phyloP scores from a whole-genome alignment of 2,329 filamentous ascomycete genomes.

The Xylaria arbuscula region DNA sequence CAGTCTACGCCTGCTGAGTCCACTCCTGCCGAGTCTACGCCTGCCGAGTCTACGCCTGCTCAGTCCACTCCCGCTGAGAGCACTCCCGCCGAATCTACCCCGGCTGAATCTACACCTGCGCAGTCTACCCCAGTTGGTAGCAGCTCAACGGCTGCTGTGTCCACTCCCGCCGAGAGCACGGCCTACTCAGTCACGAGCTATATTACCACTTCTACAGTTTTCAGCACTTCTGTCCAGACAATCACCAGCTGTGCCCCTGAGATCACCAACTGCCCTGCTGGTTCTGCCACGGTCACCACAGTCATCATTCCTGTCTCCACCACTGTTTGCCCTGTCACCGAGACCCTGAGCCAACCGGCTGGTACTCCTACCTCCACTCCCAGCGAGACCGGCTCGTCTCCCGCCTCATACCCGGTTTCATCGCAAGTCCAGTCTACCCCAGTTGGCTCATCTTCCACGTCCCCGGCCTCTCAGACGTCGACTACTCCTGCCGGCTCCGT shows the following conservation, averaged over 20 bases:
- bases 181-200: slow-evolving; percentile 52
- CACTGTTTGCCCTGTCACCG: slow-evolving; percentile 71
- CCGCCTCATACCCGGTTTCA: slow-evolving; percentile 16
- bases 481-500: slow-evolving; percentile 51
- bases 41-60: slow-evolving; percentile 31
- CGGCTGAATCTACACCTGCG: slow-evolving; percentile 34
- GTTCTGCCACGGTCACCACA: slow-evolving; percentile 61
- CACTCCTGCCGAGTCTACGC: slow-evolving; percentile 24
- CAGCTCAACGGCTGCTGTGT: slow-evolving; percentile 40
- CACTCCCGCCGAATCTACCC: slow-evolving; percentile 18
- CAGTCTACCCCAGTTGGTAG: slow-evolving; percentile 31
- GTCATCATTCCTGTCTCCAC: slow-evolving; percentile 68
- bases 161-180: slow-evolving; percentile 37
- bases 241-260: slow-evolving; percentile 64
- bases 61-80: slow-evolving; percentile 36
- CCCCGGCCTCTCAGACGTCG: slow-evolving; percentile 44
- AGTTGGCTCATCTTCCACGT: slow-evolving; percentile 49
- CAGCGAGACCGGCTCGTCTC: slow-evolving; percentile 38
- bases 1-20: slow-evolving; percentile 35
- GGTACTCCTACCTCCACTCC: slow-evolving; percentile 15
- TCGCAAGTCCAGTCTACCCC: slow-evolving; percentile 42
- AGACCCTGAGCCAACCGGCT: slow-evolving; percentile 54
- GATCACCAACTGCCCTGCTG: slow-evolving; percentile 61
- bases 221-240: slow-evolving; percentile 61
- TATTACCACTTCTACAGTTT: slow-evolving; percentile 62